phyloP scores from a whole-genome alignment of 129 eudicot species.

The Centrapalus pauciflorus region DNA sequence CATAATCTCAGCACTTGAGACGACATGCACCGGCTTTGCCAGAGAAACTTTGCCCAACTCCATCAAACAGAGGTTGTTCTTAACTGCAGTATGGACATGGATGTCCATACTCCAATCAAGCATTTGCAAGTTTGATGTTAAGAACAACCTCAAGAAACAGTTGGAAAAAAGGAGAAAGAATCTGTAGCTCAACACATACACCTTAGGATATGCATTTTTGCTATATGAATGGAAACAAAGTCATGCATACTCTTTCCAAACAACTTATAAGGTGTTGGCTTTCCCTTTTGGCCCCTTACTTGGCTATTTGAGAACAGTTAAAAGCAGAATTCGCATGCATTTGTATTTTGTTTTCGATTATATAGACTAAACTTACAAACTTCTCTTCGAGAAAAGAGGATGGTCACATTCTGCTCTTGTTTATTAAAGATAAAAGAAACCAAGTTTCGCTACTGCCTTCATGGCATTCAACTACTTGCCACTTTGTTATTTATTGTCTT shows the following conservation, averaged over 20 bases:
- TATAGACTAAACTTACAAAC: background rate
- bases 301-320: too few relatives aligned
- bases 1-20: conserved; percentile 76
- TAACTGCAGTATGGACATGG: conserved; percentile 73
- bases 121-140: conserved; percentile 49
- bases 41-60: conserved; percentile 79
- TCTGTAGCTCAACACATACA: background rate
- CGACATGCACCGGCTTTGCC: conserved; percentile 79
- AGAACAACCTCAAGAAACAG: background rate
- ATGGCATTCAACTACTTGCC: conserved; percentile 18
- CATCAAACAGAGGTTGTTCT: conserved; percentile 65
- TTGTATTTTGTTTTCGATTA: conserved; percentile 10
- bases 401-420: conserved; percentile 12
- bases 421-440: conserved; percentile 16
- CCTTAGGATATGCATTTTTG: conserved; percentile 10
- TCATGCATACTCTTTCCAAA: background rate
- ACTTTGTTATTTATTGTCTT: conserved; percentile 31
- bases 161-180: background rate
- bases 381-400: conserved; percentile 14
- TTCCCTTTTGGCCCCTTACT: too few relatives aligned
- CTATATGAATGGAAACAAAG: background rate
- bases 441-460: background rate
- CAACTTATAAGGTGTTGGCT: background rate
- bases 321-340: background rate
- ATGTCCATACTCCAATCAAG: conserved; percentile 69